phyloP scores from a whole-genome alignment of 2,329 filamentous ascomycete genomes.

The Aspergillus amoenus region DNA sequence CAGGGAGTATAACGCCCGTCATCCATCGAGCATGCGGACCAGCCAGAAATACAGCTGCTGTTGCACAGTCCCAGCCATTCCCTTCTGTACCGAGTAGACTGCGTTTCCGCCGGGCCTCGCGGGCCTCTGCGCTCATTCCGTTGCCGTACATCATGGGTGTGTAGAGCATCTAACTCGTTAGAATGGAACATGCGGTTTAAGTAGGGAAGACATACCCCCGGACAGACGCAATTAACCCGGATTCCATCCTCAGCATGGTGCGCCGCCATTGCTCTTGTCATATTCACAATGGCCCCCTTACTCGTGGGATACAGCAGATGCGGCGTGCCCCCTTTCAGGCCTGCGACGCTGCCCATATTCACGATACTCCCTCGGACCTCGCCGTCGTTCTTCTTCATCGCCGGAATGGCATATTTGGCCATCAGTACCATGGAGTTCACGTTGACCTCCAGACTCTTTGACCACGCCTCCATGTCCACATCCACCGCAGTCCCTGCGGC shows the following conservation, averaged over 20 bases:
- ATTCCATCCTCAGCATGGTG: constrained; percentile 54
- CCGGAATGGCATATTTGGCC: constrained; percentile 61
- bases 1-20: constrained; percentile 49
- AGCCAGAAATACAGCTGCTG: constrained; percentile 53
- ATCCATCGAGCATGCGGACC: constrained; percentile 55
- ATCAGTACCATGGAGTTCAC: constrained; percentile 66
- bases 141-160: constrained; percentile 56
- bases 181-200: too few relatives aligned
- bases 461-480: constrained; percentile 60
- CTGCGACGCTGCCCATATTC: constrained; percentile 64
- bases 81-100: constrained; percentile 56
- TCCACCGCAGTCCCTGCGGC: constrained; percentile 60
- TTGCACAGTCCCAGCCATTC: constrained; percentile 55
- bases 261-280: constrained; percentile 57
- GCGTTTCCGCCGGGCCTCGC: constrained; percentile 50
- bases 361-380: constrained; percentile 31
- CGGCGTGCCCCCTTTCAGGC: constrained; percentile 51
- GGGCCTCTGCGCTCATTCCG: constrained; percentile 52
- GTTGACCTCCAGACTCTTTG: constrained; percentile 59
- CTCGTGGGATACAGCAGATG: constrained; percentile 55
- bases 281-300: constrained; percentile 56
- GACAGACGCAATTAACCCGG: constrained; percentile 57
- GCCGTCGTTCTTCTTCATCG: constrained; percentile 56
- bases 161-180: constrained; percentile 45
- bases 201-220: constrained; percentile 29